Conservation (phyloP, 2,329 filamentous ascomycete genomes). For the Lecanoromycetidae sp. region DNA sequence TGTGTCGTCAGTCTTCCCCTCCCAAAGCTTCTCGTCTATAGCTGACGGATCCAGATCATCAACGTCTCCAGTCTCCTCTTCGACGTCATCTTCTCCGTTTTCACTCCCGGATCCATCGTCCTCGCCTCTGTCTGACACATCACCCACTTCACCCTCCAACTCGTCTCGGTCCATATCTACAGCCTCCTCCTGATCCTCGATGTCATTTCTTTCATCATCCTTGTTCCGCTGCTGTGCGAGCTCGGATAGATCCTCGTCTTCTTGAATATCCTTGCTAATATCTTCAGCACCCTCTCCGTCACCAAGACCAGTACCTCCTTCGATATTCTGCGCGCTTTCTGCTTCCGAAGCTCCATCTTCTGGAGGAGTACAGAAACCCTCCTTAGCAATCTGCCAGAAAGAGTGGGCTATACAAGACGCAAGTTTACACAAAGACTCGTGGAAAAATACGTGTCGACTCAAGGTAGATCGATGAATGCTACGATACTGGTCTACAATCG, state of each 20-base stretch:
- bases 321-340: slow-evolving; percentile 64
- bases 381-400: slow-evolving; percentile 65
- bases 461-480: slow-evolving; percentile 48
- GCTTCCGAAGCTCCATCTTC: slow-evolving; percentile 64
- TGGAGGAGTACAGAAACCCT: slow-evolving; percentile 84
- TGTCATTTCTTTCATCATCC: slow-evolving; percentile 37
- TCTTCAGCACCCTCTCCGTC: slow-evolving; percentile 93
- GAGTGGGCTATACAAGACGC: slow-evolving; percentile 62
- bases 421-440: slow-evolving; percentile 60
- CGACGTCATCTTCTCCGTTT: slow-evolving; percentile 50
- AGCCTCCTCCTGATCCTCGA: slow-evolving; percentile 35
- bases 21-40: slow-evolving; percentile 98
- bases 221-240: slow-evolving; percentile 73
- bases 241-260: slow-evolving; percentile 86
- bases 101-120: slow-evolving; percentile 54
- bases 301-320: slow-evolving; percentile 83
- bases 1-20: slow-evolving; percentile 62
- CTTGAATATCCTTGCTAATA: slow-evolving; percentile 91
- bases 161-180: slow-evolving; percentile 65
- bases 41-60: slow-evolving; percentile 81
- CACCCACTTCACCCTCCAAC: slow-evolving; percentile 71
- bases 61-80: slow-evolving; percentile 82
- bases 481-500: slow-evolving; percentile 64
- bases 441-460: slow-evolving; percentile 48
- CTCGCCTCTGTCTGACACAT: slow-evolving; percentile 45